Conservation (phyloP, 352 stramenopile genomes). For the Thalassiosira livingstoniorum region DNA sequence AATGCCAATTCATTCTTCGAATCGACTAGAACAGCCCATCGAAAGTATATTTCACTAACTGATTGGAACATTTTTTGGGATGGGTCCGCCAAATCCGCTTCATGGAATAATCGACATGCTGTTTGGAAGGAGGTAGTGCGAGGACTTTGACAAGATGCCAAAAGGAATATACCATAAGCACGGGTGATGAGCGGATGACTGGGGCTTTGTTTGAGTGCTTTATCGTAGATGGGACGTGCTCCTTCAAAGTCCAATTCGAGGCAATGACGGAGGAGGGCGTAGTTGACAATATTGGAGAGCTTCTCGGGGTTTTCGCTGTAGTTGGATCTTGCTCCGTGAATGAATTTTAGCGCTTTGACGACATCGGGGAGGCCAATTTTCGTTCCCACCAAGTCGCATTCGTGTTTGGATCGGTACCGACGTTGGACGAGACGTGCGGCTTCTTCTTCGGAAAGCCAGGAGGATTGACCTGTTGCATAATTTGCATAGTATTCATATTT, state of each 20-base stretch:
- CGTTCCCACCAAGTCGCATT: conserved; percentile 44
- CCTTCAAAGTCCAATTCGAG: conserved; percentile 59
- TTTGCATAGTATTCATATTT: conserved; percentile 66
- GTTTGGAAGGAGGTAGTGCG: conserved; percentile 58
- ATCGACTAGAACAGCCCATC: conserved; percentile 69
- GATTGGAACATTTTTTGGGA: conserved; percentile 58
- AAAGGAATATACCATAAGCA: conserved; percentile 73
- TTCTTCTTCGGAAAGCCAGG: conserved; percentile 68
- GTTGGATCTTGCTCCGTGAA: conserved; percentile 58
- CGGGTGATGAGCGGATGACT: conserved; percentile 70
- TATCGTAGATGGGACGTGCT: conserved; percentile 66
- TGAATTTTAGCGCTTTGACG: conserved; percentile 67
- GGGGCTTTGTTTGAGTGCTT: conserved; percentile 61
- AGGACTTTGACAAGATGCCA: conserved; percentile 60
- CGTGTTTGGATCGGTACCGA: conserved; percentile 61
- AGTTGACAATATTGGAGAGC: conserved; percentile 75
- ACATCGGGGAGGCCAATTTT: conserved; percentile 56
- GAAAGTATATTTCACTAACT: conserved; percentile 69
- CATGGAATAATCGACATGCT: conserved; percentile 59
- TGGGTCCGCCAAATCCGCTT: conserved; percentile 62
- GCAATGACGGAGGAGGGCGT: conserved; percentile 68
- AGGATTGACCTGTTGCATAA: conserved; percentile 69
- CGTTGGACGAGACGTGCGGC: conserved; percentile 66
- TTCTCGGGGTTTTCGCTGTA: conserved; percentile 67
- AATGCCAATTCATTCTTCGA: conserved; percentile 61